A percentile compares a stretch with the other conserved stretches of the same genome.
Conservation (phyloP, 371 early-diverging fungal genomes). For the Zychaea mexicana region DNA sequence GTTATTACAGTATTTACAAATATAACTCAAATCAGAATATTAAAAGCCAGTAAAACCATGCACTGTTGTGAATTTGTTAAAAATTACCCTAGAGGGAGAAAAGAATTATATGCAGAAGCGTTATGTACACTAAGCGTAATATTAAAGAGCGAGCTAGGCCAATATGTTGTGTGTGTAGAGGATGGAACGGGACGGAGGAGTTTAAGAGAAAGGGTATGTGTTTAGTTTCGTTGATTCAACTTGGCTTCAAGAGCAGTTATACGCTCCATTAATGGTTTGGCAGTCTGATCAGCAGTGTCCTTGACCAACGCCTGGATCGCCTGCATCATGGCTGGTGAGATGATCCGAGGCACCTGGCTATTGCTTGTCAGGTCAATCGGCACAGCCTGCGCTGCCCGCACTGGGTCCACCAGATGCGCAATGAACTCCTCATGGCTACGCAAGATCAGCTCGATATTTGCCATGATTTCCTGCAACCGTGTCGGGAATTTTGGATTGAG, state of each 20-base stretch:
- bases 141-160: too few relatives aligned
- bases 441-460: not conserved
- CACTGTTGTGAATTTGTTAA: too few relatives aligned
- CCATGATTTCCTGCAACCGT: constrained; percentile 3
- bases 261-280: constrained; percentile 5
- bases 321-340: constrained; percentile 15
- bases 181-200: too few relatives aligned
- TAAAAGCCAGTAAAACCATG: too few relatives aligned
- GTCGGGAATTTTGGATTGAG: constrained; percentile 15
- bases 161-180: not conserved
- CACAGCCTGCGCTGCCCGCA: constrained; percentile 6
- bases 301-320: constrained; percentile 9
- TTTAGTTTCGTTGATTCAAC: not conserved
- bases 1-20: too few relatives aligned
- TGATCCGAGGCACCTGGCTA: not conserved
- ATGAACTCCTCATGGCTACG: constrained; percentile 15
- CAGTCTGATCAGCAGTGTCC: constrained; percentile 3
- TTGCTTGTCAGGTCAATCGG: not conserved
- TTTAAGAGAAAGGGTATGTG: not conserved
- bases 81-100: too few relatives aligned
- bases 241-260: constrained; percentile 6
- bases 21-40: too few relatives aligned
- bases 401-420: constrained; percentile 18
- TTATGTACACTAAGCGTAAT: too few relatives aligned
- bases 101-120: not conserved